Conservation (phyloP, 176 grass and related monocot genomes). For the Oryza rufipogon region DNA sequence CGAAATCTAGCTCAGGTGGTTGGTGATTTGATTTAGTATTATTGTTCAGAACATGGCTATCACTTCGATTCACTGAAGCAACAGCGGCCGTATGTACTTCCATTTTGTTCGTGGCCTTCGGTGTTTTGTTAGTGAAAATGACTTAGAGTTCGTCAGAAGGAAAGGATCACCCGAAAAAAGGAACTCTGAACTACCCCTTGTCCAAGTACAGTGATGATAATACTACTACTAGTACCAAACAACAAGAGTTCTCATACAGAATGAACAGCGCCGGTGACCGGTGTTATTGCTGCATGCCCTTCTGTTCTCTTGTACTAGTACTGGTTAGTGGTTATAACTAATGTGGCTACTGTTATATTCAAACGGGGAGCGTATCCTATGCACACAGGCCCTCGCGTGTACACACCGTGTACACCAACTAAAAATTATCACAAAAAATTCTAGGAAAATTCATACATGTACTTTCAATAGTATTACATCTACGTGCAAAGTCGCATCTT, state of each 20-base stretch:
- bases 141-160: not conserved
- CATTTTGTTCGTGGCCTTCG: not conserved
- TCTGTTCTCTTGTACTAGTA: not conserved
- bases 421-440: no score
- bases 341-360: not conserved
- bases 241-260: not conserved
- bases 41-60: slow-evolving; percentile 10
- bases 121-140: not conserved
- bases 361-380: no score
- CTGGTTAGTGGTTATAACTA: no score
- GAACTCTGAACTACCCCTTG: not conserved
- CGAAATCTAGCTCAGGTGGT: slow-evolving; percentile 16
- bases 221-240: not conserved
- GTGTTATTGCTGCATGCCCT: not conserved
- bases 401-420: no score
- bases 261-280: no score
- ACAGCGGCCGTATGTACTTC: not conserved
- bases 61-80: not conserved
- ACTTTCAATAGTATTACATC: no score
- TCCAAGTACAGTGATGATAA: not conserved
- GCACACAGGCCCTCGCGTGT: no score
- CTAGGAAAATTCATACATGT: no score
- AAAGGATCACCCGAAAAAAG: not conserved
- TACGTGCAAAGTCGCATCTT: no score
- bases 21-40: not conserved